These are phyloP conservation scores for Carnegiea gigantea DNA, from an alignment of 179 eudicot genomes.

Conservation along the genomic window DNA sequence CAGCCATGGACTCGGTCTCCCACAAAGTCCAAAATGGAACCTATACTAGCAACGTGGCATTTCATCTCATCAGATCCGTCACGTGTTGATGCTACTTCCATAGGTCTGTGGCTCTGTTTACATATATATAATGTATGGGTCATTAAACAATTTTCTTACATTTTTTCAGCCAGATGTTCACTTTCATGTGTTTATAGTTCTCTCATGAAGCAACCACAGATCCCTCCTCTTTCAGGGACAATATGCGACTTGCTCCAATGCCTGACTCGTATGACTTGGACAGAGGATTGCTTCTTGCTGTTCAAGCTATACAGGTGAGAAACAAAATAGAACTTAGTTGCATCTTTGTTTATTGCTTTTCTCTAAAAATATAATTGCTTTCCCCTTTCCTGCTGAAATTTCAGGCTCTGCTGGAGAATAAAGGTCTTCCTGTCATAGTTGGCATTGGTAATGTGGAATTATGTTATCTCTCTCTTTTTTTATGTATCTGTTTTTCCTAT, in stretches of 20 bases:
- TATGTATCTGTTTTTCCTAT: conserved; percentile 4
- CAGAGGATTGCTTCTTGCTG: conserved; percentile 97
- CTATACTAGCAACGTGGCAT: conserved; percentile 89
- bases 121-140: conserved; percentile 12
- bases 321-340: conserved; percentile 10
- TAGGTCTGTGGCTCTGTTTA: conserved; percentile 48
- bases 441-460: conserved; percentile 73
- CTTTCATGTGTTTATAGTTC: conserved; percentile 37
- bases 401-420: conserved; percentile 91
- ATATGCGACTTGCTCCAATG: conserved; percentile 95
- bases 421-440: conserved; percentile 90
- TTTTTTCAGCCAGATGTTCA: conserved; percentile 15
- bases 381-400: conserved; percentile 20
- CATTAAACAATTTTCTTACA: background rate
- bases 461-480: conserved; percentile 9
- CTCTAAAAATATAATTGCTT: conserved; percentile 14
- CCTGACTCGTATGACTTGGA: conserved; percentile 98
- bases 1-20: conserved; percentile 99
- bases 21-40: conserved; percentile 88
- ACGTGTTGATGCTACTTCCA: conserved; percentile 43
- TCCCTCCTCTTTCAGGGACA: conserved; percentile 80
- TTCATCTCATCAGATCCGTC: conserved; percentile 62
- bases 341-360: background rate
- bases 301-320: conserved; percentile 93
- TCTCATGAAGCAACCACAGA: conserved; percentile 91